Evolutionary conservation across 495 filamentous ascomycete species (phyloP).

Genomic region (Penicillium simplicissimum): DNA sequence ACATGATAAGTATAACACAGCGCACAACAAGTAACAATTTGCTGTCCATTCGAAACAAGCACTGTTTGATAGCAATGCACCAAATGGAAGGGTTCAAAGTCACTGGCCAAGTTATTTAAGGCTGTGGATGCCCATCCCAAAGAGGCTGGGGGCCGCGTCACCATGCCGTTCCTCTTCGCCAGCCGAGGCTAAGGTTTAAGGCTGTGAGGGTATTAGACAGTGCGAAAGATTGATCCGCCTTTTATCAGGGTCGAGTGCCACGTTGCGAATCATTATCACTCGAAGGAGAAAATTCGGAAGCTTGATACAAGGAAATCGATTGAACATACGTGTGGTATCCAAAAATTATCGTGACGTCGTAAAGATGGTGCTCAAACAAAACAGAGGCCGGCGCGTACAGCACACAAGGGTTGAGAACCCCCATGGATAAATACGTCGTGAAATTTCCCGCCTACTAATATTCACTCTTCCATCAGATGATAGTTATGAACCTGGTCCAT

Average conservation of each 20-base stretch:
- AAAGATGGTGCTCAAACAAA: not conserved
- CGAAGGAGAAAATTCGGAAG: not conserved
- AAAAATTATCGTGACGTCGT: not conserved
- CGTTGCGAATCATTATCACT: not conserved
- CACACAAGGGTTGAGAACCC: not conserved
- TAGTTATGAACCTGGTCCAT: not conserved
- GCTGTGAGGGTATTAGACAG: too few relatives aligned
- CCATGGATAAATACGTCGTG: not conserved
- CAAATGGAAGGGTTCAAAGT: not conserved
- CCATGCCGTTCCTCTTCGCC: too few relatives aligned
- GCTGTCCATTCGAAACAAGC: not conserved
- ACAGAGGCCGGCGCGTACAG: not conserved
- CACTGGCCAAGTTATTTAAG: not conserved
- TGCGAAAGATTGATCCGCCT: too few relatives aligned
- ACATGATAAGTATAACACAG: not conserved
- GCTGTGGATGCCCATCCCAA: not conserved
- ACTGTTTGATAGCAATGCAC: not conserved
- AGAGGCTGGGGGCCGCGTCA: not conserved
- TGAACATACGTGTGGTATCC: not conserved
- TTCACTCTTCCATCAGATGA: conserved; percentile 1
- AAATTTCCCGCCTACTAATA: too few relatives aligned
- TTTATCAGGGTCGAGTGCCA: not conserved
- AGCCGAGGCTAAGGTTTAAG: too few relatives aligned
- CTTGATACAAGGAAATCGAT: not conserved
- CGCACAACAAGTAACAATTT: not conserved